Evolutionary conservation across 2,329 filamentous ascomycete species (phyloP), one percentile per base, ranked within the genome.

Genomic region (Diaporthe longicolla): DNA sequence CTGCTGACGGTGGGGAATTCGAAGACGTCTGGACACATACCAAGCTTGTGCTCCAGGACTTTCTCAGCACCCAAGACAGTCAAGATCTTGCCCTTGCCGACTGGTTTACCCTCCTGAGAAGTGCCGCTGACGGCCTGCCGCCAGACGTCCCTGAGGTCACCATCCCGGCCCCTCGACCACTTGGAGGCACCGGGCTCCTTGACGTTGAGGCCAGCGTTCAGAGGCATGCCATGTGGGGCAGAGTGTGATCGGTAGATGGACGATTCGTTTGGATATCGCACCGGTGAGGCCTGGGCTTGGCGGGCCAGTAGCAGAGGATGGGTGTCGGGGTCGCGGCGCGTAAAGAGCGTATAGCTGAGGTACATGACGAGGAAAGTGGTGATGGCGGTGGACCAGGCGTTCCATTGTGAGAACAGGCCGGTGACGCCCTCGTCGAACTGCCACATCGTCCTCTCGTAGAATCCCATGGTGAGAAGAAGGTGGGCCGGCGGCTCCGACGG

Each of bases 81-180:
- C 82, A 94, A 86, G 75, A 98, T 89, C 79, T 91, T 91, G 74
- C 93, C 94, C 76, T 91, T 91, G 54, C 89, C 89, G 1, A 88
- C 86, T 54, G 88, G 85, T 52, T 89, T 88, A 43, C 92, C 92
- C 59, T 92, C 89, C 48, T 91, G 90, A 72, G 91, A 84, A 11
- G 89, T 85, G 66, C 94, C 94, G 72, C 87, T 87, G 13, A 92
- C 87, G 55, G 91, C 93, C 79, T 90, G 89, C 76, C 92, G 91
- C 97, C 97, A 99, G 73, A 99, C 88, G 83, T 99, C 96, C 71
- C 96, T 90, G 77, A 99, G 86, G 79, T 99, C 96, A 58, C 97
- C 97, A 82, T 97, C 92, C 72, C 93, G 92, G 65, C 96, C 96
- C 73, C 89, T 87, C 13, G 93, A 89, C 94, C 95, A 98, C 84